phyloP scores from a whole-genome alignment of 2,329 filamentous ascomycete species.

The Malbranchea cinnamomea region DNA sequence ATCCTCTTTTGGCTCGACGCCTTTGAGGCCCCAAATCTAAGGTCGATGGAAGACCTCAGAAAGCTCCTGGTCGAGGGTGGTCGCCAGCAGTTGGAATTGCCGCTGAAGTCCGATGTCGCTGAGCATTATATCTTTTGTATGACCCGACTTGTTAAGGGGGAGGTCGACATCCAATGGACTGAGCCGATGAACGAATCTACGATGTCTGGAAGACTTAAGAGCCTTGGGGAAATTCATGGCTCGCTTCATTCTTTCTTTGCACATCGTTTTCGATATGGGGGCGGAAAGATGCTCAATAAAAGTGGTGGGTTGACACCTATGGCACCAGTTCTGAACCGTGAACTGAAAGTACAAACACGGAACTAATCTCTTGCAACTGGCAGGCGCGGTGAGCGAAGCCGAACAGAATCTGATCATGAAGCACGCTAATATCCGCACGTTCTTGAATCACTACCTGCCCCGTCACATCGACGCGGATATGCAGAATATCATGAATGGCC shows the following conservation, averaged over 20 bases:
- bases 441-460: constrained; percentile 14
- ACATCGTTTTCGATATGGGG: constrained; percentile 13
- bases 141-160: constrained; percentile 8
- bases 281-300: constrained; percentile 12
- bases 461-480: constrained; percentile 7
- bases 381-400: constrained; percentile 12
- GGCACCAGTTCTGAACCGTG: too few relatives aligned
- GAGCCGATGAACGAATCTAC: constrained; percentile 9
- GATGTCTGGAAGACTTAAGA: constrained; percentile 9
- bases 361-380: constrained; percentile 6
- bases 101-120: constrained; percentile 12
- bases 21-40: constrained; percentile 12
- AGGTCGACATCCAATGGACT: constrained; percentile 11
- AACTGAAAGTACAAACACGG: background rate
- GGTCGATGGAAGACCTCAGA: constrained; percentile 13
- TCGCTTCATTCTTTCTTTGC: constrained; percentile 13
- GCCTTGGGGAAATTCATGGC: constrained; percentile 11
- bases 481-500: constrained; percentile 12
- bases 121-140: constrained; percentile 15
- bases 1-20: constrained; percentile 15
- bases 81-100: constrained; percentile 11
- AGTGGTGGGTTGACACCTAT: constrained; percentile 9
- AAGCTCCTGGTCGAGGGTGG: constrained; percentile 10
- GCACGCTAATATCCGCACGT: constrained; percentile 12
- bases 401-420: constrained; percentile 14